Evolutionary conservation across 2,329 filamentous ascomycete genomes (phyloP), one percentile per base, ranked within the genome.

Genomic region (Stachybotrys chartarum): DNA sequence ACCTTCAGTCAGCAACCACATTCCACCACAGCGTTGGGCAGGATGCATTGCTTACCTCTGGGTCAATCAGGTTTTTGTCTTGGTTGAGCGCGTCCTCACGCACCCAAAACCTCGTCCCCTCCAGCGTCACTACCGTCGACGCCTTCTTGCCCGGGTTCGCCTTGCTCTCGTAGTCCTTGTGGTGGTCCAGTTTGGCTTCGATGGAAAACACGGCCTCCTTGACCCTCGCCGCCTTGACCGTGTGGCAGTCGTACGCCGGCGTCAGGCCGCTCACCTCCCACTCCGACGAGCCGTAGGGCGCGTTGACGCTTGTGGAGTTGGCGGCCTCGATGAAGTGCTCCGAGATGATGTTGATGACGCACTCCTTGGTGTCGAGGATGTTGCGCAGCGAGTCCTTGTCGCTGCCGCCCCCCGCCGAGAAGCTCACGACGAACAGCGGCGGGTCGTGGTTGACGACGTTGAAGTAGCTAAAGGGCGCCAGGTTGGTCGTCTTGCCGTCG

Each of bases 401-500:
- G 5, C 75, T 71, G 6, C 68, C 70, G 7, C 78, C 61, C 5
- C 71, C 58, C 16, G 71, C 68, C 6, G 76, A 64, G 66, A 83
- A 76, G 48, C 82, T 80, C 31, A 85, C 74, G 8, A 83, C 80
- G 70, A 97, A 95, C 48, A 95, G 76, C 0, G 92, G 92, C 5
- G 92, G 93, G 68, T 97, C 92, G 68, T 94, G 88, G 70, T 84
- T 85, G 61, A 96, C 79, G 59, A 96, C 72, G 68, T 91, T 87
- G 69, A 91, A 91, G 75, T 94, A 97, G 66, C 83, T 88, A 71
- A 94, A 96, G 0, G 91, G 92, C 0, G 92, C 90, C 3, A 97
- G 79, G 72, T 97, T 97, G 16, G 68, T 77, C 60, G 60, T 77
- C 39, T 65, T 71, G 24, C 88, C 90, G 64, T 91, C 87, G 4